phyloP scores from a whole-genome alignment of 1,284 basidiomycete genomes.

The Sphagnurus paluster region DNA sequence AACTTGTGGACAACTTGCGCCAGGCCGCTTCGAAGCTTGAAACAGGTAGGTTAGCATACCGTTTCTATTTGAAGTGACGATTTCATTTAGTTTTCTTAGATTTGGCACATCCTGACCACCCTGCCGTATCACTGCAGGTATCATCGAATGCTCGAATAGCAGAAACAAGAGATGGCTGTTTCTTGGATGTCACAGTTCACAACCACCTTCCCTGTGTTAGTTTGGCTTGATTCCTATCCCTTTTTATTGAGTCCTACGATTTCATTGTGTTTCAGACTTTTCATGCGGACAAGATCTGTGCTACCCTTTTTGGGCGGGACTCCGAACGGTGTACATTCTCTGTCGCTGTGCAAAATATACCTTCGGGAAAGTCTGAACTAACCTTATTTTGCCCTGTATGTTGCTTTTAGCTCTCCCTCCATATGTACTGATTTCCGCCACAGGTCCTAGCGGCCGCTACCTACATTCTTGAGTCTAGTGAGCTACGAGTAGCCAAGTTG shows the following conservation, averaged over 20 bases:
- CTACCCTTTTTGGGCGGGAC: constrained; percentile 58
- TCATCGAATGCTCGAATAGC: constrained; percentile 46
- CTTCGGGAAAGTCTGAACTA: constrained; percentile 55
- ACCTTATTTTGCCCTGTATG: constrained; percentile 70
- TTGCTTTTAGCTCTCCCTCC: not conserved
- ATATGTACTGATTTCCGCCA: constrained; percentile 7
- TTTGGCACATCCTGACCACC: constrained; percentile 64
- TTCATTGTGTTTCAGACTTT: constrained; percentile 39
- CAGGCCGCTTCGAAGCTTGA: constrained; percentile 51
- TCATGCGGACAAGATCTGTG: constrained; percentile 48
- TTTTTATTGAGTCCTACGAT: constrained; percentile 4
- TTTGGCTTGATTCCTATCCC: constrained; percentile 14
- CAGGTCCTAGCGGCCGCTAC: constrained; percentile 68
- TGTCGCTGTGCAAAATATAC: constrained; percentile 35
- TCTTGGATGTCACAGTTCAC: constrained; percentile 53
- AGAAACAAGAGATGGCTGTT: constrained; percentile 63
- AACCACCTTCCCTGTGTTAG: constrained; percentile 77
- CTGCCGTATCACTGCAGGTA: constrained; percentile 56
- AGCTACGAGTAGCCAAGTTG: constrained; percentile 58
- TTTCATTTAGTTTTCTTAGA: constrained; percentile 41
- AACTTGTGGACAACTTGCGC: constrained; percentile 52
- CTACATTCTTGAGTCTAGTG: constrained; percentile 59
- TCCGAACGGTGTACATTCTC: constrained; percentile 54
- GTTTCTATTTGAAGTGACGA: constrained; percentile 2
- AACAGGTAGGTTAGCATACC: constrained; percentile 43